Evolutionary conservation across 139 green algal species (phyloP).

Genomic region (Limnomonas spitsbergensis): DNA sequence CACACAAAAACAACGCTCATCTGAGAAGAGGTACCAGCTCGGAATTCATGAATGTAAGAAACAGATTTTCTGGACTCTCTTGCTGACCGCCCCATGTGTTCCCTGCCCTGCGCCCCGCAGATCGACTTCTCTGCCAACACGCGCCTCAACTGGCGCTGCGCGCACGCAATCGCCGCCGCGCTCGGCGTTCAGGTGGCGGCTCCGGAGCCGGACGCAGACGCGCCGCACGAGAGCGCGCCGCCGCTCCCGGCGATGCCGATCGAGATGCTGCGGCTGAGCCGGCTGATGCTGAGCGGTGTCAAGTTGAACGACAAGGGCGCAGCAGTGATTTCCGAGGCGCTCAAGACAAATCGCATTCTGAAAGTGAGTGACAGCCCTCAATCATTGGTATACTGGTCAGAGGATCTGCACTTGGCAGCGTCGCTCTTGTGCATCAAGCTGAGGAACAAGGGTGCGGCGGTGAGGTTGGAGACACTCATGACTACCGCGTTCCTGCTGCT

Average conservation of each 20-base stretch:
- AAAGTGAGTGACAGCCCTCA: background rate
- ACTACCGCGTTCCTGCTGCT: too few species aligned
- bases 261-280: constrained; percentile 15
- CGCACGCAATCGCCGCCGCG: background rate
- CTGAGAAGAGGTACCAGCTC: too few species aligned
- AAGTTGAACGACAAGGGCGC: constrained; percentile 43
- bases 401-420: too few species aligned
- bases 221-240: background rate
- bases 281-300: constrained; percentile 26
- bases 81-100: too few species aligned
- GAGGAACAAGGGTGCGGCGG: too few species aligned
- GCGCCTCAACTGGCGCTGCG: constrained; percentile 2
- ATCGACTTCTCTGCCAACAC: constrained; percentile 19
- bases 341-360: constrained; percentile 26
- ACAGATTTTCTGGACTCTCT: too few species aligned
- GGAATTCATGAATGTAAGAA: too few species aligned
- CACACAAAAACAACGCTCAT: too few species aligned
- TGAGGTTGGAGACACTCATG: too few species aligned
- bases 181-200: background rate
- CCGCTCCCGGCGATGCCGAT: background rate
- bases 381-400: too few species aligned
- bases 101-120: too few species aligned
- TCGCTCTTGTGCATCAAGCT: too few species aligned
- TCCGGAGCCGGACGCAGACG: background rate
- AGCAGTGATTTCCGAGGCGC: constrained; percentile 24